Percentiles rank a stretch among this genome's conserved stretches.
Conservation (phyloP, 306 rosid species). For the Corylus avellana region DNA sequence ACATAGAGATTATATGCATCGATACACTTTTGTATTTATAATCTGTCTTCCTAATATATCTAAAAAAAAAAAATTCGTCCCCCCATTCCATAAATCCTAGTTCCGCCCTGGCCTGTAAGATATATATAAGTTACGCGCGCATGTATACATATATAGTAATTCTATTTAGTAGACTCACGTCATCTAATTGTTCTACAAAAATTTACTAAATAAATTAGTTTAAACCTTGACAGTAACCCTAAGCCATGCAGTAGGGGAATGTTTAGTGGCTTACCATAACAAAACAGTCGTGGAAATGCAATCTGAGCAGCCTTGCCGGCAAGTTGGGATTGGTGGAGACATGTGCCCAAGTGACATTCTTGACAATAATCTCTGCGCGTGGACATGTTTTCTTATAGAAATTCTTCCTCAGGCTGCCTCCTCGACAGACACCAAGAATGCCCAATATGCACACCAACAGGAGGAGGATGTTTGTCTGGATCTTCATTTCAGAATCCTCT, state of each 20-base stretch:
- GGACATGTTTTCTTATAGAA: constrained; percentile 47
- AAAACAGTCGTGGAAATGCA: constrained; percentile 75
- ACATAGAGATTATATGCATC: too few relatives aligned
- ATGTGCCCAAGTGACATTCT: constrained; percentile 25
- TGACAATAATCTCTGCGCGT: constrained; percentile 45
- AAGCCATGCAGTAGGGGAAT: neutral
- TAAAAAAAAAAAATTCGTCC: too few relatives aligned
- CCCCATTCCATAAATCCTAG: too few relatives aligned
- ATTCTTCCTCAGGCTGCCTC: constrained; percentile 39
- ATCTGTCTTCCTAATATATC: too few relatives aligned
- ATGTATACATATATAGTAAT: too few relatives aligned
- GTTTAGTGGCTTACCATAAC: constrained; percentile 41
- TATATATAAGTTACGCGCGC: too few relatives aligned
- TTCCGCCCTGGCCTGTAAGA: too few relatives aligned
- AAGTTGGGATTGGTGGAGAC: constrained; percentile 38
- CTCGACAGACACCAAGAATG: constrained; percentile 36
- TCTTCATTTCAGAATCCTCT: constrained; percentile 28
- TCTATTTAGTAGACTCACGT: too few relatives aligned
- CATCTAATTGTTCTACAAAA: too few relatives aligned
- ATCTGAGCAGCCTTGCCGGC: constrained; percentile 52
- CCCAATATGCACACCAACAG: constrained; percentile 28
- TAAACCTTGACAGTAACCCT: too few relatives aligned
- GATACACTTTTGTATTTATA: too few relatives aligned
- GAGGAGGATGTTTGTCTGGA: neutral
- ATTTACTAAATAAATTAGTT: too few relatives aligned